Percentiles rank a stretch among this genome's conserved stretches.
phyloP scores from a whole-genome alignment of 2,329 filamentous ascomycete species.

The Elsinoe ampelina region DNA sequence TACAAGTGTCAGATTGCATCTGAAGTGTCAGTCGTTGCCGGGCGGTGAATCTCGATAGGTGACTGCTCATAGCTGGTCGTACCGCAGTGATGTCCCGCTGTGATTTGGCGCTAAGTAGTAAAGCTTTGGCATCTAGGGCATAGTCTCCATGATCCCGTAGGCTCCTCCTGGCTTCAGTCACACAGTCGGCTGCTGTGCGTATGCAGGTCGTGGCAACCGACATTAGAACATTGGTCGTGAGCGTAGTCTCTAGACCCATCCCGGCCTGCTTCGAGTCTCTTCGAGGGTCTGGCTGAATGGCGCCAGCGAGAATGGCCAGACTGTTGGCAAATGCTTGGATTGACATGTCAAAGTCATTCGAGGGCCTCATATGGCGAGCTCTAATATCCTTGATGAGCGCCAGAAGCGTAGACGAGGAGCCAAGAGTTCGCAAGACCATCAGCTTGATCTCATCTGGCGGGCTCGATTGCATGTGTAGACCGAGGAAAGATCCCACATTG shows the following conservation, averaged over 20 bases:
- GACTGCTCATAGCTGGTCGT: background rate
- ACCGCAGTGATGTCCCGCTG: background rate
- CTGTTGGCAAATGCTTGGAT: slow-evolving; percentile 27
- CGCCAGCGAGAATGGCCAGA: background rate
- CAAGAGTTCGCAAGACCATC: slow-evolving; percentile 74
- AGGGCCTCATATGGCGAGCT: slow-evolving; percentile 69
- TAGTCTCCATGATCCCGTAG: slow-evolving; percentile 54
- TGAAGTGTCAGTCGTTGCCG: background rate
- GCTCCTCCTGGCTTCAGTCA: slow-evolving; percentile 67
- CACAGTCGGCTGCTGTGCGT: slow-evolving; percentile 80
- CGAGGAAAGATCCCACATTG: slow-evolving; percentile 86
- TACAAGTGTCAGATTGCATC: background rate
- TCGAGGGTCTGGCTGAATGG: background rate
- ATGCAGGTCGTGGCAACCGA: slow-evolving; percentile 78
- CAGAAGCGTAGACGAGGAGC: slow-evolving; percentile 70
- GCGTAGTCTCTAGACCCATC: background rate
- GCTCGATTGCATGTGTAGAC: slow-evolving; percentile 85
- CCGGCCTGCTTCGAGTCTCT: background rate
- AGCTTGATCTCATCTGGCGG: slow-evolving; percentile 73
- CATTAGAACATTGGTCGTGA: slow-evolving; percentile 45
- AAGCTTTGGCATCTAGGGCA: slow-evolving; percentile 1
- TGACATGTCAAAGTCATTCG: slow-evolving; percentile 70
- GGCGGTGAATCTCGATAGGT: background rate
- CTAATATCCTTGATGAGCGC: slow-evolving; percentile 74
- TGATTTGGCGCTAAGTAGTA: background rate